Conservation (phyloP, 306 rosid species). For the Pyrus pyrifolia region DNA sequence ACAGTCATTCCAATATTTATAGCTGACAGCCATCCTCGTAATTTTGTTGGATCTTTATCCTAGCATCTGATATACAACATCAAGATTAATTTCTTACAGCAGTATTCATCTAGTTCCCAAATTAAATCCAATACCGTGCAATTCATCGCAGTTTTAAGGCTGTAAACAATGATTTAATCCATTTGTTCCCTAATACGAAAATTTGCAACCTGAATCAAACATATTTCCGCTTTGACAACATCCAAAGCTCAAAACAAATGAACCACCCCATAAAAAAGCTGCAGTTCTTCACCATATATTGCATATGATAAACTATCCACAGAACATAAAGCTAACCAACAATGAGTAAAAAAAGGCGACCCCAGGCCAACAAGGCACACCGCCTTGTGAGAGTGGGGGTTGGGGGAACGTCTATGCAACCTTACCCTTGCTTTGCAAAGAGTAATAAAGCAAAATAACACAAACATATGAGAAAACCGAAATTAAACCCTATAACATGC, state of each 20-base stretch:
- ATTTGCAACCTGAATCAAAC: not conserved
- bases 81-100: slow-evolving; percentile 2
- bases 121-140: not conserved
- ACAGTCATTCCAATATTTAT: slow-evolving; percentile 76
- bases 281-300: not conserved
- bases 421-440: too few species aligned
- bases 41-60: slow-evolving; percentile 4
- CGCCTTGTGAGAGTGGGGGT: too few species aligned
- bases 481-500: not conserved
- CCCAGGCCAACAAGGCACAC: too few species aligned
- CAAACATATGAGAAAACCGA: too few species aligned
- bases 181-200: not conserved
- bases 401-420: too few species aligned
- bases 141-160: not conserved
- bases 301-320: not conserved
- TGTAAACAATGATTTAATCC: too few species aligned
- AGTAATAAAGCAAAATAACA: too few species aligned
- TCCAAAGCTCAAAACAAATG: not conserved
- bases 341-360: too few species aligned
- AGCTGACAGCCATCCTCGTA: slow-evolving; percentile 48
- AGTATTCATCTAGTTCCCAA: not conserved
- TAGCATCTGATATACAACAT: slow-evolving; percentile 15
- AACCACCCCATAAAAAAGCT: not conserved
- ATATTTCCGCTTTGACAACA: not conserved
- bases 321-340: too few species aligned